Conservation (phyloP, 2,329 filamentous ascomycete species). For the Colletotrichum coccodes region DNA sequence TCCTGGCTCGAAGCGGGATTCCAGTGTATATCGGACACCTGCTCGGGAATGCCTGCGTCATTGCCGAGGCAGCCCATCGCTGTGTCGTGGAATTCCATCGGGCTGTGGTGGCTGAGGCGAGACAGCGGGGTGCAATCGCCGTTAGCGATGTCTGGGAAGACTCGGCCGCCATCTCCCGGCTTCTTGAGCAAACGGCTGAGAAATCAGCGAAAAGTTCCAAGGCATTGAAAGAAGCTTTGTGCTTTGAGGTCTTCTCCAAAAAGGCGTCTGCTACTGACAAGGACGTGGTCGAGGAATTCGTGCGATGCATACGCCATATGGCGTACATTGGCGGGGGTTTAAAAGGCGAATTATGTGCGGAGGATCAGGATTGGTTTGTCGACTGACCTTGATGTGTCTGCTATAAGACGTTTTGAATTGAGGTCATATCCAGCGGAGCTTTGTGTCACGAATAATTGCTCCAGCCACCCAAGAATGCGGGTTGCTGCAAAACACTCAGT, state of each 20-base stretch:
- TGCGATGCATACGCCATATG: neutral
- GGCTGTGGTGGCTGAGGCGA: neutral
- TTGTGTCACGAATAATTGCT: too few relatives aligned
- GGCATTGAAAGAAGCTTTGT: neutral
- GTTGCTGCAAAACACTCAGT: too few relatives aligned
- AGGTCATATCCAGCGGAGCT: too few relatives aligned
- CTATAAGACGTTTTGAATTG: too few relatives aligned
- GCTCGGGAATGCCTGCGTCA: neutral
- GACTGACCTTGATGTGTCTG: too few relatives aligned
- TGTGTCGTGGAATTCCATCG: neutral
- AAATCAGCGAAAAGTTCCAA: neutral
- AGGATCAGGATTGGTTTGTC: slow-evolving; percentile 1
- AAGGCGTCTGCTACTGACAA: neutral
- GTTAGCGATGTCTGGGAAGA: slow-evolving; percentile 7
- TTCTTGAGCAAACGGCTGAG: slow-evolving; percentile 3
- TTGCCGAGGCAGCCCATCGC: neutral
- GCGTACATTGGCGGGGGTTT: slow-evolving; percentile 8
- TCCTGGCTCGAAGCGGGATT: neutral
- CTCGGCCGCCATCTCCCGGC: neutral
- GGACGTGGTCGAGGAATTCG: neutral
- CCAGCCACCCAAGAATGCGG: too few relatives aligned
- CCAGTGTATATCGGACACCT: slow-evolving; percentile 2
- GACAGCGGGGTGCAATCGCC: neutral
- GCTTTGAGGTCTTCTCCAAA: neutral
- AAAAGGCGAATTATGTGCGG: neutral